Base-by-base conservation (phyloP, 768 basidiomycete genomes). In the Kwoniella pini region DNA sequence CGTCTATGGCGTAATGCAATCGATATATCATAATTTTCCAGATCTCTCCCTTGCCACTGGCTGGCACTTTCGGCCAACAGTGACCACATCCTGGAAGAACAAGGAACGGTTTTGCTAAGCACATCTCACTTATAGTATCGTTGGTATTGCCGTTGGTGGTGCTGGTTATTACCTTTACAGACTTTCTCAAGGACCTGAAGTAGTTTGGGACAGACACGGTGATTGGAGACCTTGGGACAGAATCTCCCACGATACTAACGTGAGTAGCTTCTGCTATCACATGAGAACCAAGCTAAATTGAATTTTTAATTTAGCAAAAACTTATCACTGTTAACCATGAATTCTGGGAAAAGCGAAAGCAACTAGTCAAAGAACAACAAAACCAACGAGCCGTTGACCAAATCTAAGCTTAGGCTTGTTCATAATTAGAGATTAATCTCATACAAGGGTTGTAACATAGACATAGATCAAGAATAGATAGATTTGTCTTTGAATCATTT, bases 161-260 rank as follows among this genome's bases (percentile, higher is more conserved):
- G 88, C 87, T 55, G 67, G 76, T 44, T 88, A 85, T 86, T 90
- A 90, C 77, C 66, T 87, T 43, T 80, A 78, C 67, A 86, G 87
- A 53, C 83, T 90, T 45, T 86, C 88, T 19, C 78, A 80, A 27
- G 81, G 82, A 28, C 80, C 81, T 22, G 77, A 79, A 56, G 77
- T 82, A 79, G 68, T 86, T 58, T 86, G 85, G 77, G 86, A 83
- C 85, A 58, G 77, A 69, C 84, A 80, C 77, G 77, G 72, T 77
- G 93, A 94, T 82, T 90, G 90, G 33, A 86, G 86, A 21, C 91
- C 91, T n/a, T 93, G 89, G 89, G 89, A 90, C 80, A 83, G 84
- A 57, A 62, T 74, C 66, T 69, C 67, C 60, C 63, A 69, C 46
- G 70, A 74, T 71, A 86, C 92, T 79, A 84, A 84, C 65, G 71